Evolutionary conservation across 2,329 filamentous ascomycete species (phyloP), one percentile per base, ranked within the genome.

Genomic region (Xylaria sp.): DNA sequence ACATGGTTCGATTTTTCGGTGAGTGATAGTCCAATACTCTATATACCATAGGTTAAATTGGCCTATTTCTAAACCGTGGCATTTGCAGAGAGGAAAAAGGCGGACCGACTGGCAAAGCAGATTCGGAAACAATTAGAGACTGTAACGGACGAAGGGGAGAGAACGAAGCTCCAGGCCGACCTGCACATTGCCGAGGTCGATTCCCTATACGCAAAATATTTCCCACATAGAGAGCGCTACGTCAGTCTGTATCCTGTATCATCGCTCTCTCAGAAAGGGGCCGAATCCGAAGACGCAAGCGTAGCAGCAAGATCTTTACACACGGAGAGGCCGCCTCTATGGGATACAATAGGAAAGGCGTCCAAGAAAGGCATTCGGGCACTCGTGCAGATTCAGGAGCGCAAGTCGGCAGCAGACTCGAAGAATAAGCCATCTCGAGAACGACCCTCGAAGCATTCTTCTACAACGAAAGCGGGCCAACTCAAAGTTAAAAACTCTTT

Each of bases 1-100:
- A 95, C 78, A 94, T 93, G 87, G 88, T 95, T 59, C 85, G 93
- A 32, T 96, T 96, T 78, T 95, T 95, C 79, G 93, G 92, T 92
- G 83, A 60, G 85, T 63, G 10, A 36, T 32, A 8, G 5, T 20
- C 20, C 13, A 30, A 39, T 18, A 13, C 32, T 23, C 15, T 25
- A 18, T 3, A 10, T 23, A n/a, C 20, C 13, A 1, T 18, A 15
- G 7, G 1, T 53, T 39, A 12, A 6, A 39, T 20, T 34, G 25
- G 13, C 25, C 23, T 45, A n/a, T 39, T 60, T 62, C 66, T 69
- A 68, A 72, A 64, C n/a, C 20, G 53, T 45, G 13, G 61, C 15
- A 13, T 45, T 58, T 57, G 18, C 69, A 92, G 90, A 93, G 73
- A 86, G 91, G 56, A 90, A 93, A 80, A 94, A 93, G 79, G 91